A percentile compares a stretch with the other conserved stretches of the same genome.
Evolutionary conservation across 768 basidiomycete species (phyloP).

Genomic region (Rhodotorula kratochvilovae): DNA sequence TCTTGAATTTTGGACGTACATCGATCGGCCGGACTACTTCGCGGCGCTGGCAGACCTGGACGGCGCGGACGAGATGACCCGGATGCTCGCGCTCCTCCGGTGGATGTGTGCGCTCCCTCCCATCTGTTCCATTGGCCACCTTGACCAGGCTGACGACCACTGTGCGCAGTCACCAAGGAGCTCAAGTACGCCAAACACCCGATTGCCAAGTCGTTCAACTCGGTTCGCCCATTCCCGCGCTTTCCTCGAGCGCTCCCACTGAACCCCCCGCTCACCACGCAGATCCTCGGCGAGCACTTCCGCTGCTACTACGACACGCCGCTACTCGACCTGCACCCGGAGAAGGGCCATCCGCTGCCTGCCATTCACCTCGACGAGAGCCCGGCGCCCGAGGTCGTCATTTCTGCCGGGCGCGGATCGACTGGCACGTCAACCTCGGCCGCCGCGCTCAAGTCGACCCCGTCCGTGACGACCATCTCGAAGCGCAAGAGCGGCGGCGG

Average conservation of each 20-base stretch:
- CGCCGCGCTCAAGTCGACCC: conserved; percentile 6
- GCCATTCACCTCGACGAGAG: conserved; percentile 46
- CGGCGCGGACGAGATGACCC: conserved; percentile 57
- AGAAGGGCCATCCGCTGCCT: conserved; percentile 44
- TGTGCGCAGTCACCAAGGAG: conserved; percentile 28
- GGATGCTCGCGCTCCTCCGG: conserved; percentile 85
- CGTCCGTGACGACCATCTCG: conserved; percentile 8
- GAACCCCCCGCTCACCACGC: too few species aligned
- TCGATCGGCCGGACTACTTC: conserved; percentile 42
- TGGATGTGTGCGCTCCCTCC: conserved; percentile 18
- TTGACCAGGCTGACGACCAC: too few species aligned
- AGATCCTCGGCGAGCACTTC: conserved; percentile 49
- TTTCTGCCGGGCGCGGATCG: conserved; percentile 21
- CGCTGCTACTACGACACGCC: conserved; percentile 48
- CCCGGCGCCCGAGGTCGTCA: conserved; percentile 23
- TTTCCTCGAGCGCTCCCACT: too few species aligned
- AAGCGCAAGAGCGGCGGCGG: conserved; percentile 57
- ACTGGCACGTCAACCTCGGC: conserved; percentile 7
- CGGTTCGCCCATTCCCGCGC: conserved; percentile 26
- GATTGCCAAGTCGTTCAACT: conserved; percentile 57
- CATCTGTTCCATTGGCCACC: too few species aligned
- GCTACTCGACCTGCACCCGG: conserved; percentile 45
- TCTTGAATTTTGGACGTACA: conserved; percentile 40
- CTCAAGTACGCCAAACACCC: conserved; percentile 54
- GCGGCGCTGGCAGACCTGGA: conserved; percentile 34